Conservation (phyloP, 805 yeast species). For the Candida taoyuanica region DNA sequence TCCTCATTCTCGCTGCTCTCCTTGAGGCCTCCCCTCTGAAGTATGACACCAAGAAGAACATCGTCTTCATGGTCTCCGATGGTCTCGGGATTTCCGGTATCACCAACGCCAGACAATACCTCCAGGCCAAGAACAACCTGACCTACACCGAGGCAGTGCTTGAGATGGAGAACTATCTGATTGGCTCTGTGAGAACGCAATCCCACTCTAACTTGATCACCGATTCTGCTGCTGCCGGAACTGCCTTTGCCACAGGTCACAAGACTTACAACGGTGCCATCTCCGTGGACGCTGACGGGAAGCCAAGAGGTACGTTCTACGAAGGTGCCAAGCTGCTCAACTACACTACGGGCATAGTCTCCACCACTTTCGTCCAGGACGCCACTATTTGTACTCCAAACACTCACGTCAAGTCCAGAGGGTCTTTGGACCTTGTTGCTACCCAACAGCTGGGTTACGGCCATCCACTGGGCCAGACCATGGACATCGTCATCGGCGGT, state of each 20-base stretch:
- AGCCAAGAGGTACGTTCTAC: constrained; percentile 79
- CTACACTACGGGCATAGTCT: constrained; percentile 81
- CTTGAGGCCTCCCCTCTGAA: constrained; percentile 23
- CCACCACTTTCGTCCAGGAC: constrained; percentile 86
- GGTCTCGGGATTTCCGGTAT: constrained; percentile 90
- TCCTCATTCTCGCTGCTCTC: constrained; percentile 21
- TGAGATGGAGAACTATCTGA: constrained; percentile 58
- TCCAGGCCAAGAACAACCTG: constrained; percentile 46
- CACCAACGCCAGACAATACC: constrained; percentile 70
- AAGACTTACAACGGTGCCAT: constrained; percentile 90
- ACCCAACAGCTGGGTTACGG: constrained; percentile 72
- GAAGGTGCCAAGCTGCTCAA: constrained; percentile 84
- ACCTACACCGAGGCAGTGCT: constrained; percentile 53
- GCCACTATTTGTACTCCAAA: constrained; percentile 92
- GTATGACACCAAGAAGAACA: constrained; percentile 51
- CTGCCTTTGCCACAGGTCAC: constrained; percentile 79
- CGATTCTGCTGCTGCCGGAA: constrained; percentile 95
- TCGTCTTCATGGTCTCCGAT: constrained; percentile 85
- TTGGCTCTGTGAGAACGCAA: constrained; percentile 84
- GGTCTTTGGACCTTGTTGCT: constrained; percentile 77
- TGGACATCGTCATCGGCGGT: constrained; percentile 85
- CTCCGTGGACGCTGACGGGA: constrained; percentile 64
- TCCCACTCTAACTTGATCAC: constrained; percentile 73
- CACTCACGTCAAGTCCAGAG: constrained; percentile 68
- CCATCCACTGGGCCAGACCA: constrained; percentile 71